Percentiles rank a stretch among this genome's conserved stretches.
Evolutionary conservation across 2,329 filamentous ascomycete genomes (phyloP).

Genomic region (Colletotrichum eremochloae): DNA sequence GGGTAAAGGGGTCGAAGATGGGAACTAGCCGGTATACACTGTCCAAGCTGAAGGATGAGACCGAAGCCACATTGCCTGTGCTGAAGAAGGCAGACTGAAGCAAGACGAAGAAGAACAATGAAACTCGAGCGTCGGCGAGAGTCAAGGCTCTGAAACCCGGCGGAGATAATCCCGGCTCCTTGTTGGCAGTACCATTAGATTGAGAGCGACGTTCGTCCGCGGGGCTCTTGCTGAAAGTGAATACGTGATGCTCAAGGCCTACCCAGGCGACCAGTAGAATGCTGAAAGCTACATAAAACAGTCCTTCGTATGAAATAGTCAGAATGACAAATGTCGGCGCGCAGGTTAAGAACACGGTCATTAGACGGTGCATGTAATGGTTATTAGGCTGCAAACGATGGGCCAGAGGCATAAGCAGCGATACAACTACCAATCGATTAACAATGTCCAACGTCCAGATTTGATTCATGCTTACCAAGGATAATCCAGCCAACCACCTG

Average conservation of each 20-base stretch:
- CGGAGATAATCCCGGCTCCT: background rate
- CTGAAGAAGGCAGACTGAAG: constrained; percentile 97
- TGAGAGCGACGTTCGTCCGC: constrained; percentile 1
- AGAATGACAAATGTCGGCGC: constrained; percentile 95
- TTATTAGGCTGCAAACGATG: constrained; percentile 84
- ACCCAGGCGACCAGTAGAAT: constrained; percentile 89
- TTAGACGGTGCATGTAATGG: constrained; percentile 90
- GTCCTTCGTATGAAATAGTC: constrained; percentile 95
- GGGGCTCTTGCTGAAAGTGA: constrained; percentile 14
- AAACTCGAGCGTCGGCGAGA: constrained; percentile 87
- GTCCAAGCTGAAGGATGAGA: constrained; percentile 94
- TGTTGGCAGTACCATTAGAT: constrained; percentile 1
- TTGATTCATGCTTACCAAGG: constrained; percentile 66
- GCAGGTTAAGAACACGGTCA: constrained; percentile 92
- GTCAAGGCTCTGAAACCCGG: constrained; percentile 73
- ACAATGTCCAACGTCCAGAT: background rate
- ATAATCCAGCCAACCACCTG: constrained; percentile 88
- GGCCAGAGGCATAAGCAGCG: constrained; percentile 83
- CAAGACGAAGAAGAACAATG: constrained; percentile 94
- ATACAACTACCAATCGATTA: constrained; percentile 67
- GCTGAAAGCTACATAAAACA: constrained; percentile 95
- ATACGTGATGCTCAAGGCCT: constrained; percentile 84
- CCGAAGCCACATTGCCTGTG: constrained; percentile 94
- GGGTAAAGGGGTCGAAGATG: constrained; percentile 93
- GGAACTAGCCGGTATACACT: constrained; percentile 89